Base-by-base conservation (phyloP, 2,329 filamentous ascomycete genomes). In the Hyphodiscus sp. region DNA sequence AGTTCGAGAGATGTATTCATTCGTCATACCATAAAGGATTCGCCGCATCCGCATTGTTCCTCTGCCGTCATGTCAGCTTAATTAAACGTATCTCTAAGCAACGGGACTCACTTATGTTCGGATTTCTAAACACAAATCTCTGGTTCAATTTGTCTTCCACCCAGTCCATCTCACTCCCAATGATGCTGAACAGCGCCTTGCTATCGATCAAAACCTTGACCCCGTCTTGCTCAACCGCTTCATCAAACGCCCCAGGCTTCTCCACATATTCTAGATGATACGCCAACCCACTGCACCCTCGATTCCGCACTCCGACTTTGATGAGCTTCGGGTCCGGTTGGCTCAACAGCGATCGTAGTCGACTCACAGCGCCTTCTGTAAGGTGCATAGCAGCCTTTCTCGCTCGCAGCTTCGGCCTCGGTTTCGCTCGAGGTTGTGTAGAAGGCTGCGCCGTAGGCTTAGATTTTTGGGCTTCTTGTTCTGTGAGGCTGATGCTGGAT, bases 151-250 rank as follows among this genome's bases (percentile, higher is more conserved):
- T 96, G 65, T 97, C 94, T 73, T 97, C 91, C 11, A 92, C 79
- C 91, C 92, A 99, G 68, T 99, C 94, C 94, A 99, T 99, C 74
- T 97, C 92, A 67, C 88, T 96, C 5, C 94, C 94, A 64, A 99
- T 96, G 51, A 99, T 97, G 71, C 92, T 97, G 69, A 99, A 91
- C 48, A 99, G 75, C 43, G 94, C 94, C 76, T 96, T 97, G 77
- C 89, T 95, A 71, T 99, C 94, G 53, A 99, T 94, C 69, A 97
- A 71, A 33, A 99, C 92, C 72, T 89, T 92, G 53, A 99, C 92
- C 0, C 92, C 94, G 65, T 97, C 94, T 69, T 99, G 94, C 68
- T 95, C 91, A 1, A 99, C 90, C 49, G 85, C 79, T 71, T 99
- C 94, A 65, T 99, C 94, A 65, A 97, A 92, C 41, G 81, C 76